Percentiles rank a stretch among this genome's conserved stretches.
These are phyloP conservation scores for Diaporthe vexans DNA, from an alignment of 2,329 filamentous ascomycete species.

Conservation along the genomic window DNA sequence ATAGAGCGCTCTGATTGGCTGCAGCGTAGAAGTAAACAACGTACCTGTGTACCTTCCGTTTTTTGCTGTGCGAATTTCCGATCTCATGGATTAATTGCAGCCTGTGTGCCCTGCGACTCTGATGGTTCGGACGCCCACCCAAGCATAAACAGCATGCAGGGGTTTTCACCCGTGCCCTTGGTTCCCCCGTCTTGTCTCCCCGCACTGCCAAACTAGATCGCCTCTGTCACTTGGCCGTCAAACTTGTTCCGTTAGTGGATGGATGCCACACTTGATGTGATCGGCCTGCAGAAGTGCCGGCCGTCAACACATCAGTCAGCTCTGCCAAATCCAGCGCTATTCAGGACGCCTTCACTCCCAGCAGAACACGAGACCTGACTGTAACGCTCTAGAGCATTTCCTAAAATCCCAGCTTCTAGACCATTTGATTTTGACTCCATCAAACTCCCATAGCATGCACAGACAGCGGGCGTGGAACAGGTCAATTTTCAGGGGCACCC, in stretches of 20 bases:
- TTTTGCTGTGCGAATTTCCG: too few species aligned
- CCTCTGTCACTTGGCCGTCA: background rate
- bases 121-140: conserved; percentile 3
- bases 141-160: background rate
- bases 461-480: background rate
- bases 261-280: background rate
- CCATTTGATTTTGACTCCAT: background rate
- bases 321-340: conserved; percentile 14
- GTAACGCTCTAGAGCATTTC: background rate
- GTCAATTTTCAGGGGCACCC: background rate
- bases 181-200: background rate
- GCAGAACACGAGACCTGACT: background rate
- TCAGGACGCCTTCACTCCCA: background rate
- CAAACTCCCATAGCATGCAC: too few species aligned
- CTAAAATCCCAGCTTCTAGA: too few species aligned
- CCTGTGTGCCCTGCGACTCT: background rate
- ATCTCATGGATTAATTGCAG: conserved; percentile 21
- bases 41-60: too few species aligned
- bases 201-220: background rate
- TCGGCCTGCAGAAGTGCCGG: conserved; percentile 25
- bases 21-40: too few species aligned
- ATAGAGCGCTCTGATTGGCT: too few species aligned
- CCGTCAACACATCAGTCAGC: conserved; percentile 26
- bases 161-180: background rate
- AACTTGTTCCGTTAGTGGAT: background rate